phyloP scores from a whole-genome alignment of 2,329 filamentous ascomycete genomes.

The Blastomyces parvus region DNA sequence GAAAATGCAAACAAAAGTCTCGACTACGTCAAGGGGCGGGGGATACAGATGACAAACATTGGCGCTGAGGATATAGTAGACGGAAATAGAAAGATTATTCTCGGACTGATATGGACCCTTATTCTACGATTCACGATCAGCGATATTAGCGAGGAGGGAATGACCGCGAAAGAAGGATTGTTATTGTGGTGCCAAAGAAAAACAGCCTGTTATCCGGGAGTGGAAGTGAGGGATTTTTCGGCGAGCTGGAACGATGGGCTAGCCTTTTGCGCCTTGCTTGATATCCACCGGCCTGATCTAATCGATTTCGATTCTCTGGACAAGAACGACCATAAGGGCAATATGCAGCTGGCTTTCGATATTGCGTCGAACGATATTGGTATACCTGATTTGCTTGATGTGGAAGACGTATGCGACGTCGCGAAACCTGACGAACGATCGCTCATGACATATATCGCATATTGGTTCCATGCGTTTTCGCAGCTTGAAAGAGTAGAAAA shows the following conservation, averaged over 20 bases:
- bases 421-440: slow-evolving; percentile 90
- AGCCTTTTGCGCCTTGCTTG: slow-evolving; percentile 89
- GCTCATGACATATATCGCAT: slow-evolving; percentile 98
- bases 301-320: slow-evolving; percentile 95
- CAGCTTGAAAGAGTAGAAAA: slow-evolving; percentile 99
- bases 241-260: slow-evolving; percentile 94
- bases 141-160: slow-evolving; percentile 95
- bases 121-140: slow-evolving; percentile 98
- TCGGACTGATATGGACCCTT: slow-evolving; percentile 95
- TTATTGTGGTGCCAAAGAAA: slow-evolving; percentile 97
- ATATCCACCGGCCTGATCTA: slow-evolving; percentile 92
- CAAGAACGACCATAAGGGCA: slow-evolving; percentile 86
- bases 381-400: slow-evolving; percentile 88
- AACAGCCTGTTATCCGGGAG: slow-evolving; percentile 95
- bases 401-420: slow-evolving; percentile 96
- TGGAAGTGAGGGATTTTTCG: slow-evolving; percentile 91
- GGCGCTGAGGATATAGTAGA: slow-evolving; percentile 97
- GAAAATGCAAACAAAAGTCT: slow-evolving; percentile 96
- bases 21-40: slow-evolving; percentile 80
- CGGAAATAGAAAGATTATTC: slow-evolving; percentile 93
- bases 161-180: slow-evolving; percentile 94
- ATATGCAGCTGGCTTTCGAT: slow-evolving; percentile 97
- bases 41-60: slow-evolving; percentile 97
- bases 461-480: slow-evolving; percentile 99
- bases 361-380: slow-evolving; percentile 94